Conservation (phyloP, 495 filamentous ascomycete genomes). For the Podospora australis region DNA sequence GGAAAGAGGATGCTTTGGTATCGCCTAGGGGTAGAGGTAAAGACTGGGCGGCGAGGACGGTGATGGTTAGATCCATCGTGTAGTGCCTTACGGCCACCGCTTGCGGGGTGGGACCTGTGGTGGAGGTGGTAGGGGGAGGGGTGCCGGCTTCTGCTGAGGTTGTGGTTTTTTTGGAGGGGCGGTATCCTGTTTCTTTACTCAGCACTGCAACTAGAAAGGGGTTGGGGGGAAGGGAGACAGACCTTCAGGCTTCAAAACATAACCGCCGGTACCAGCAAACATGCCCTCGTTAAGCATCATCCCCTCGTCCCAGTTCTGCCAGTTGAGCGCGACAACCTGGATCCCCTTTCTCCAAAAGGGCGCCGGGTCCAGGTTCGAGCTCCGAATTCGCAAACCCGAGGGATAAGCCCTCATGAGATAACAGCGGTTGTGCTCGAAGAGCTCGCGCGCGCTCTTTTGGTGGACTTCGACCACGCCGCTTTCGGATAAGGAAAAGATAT, state of each 20-base stretch:
- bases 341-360: slow-evolving; percentile 84
- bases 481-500: slow-evolving; percentile 85
- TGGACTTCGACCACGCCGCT: slow-evolving; percentile 66
- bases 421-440: slow-evolving; percentile 77
- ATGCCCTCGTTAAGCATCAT: slow-evolving; percentile 96
- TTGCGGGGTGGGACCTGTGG: slow-evolving; percentile 13
- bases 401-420: slow-evolving; percentile 89
- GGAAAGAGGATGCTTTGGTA: slow-evolving; percentile 52
- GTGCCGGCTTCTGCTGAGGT: background rate
- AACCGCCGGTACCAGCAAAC: slow-evolving; percentile 76
- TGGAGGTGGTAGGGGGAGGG: background rate
- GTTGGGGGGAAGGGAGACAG: background rate
- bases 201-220: background rate
- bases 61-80: slow-evolving; percentile 47
- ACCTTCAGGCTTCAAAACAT: slow-evolving; percentile 75
- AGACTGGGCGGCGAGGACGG: slow-evolving; percentile 50
- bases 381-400: slow-evolving; percentile 70
- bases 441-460: slow-evolving; percentile 46
- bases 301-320: slow-evolving; percentile 83
- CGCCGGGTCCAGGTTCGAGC: slow-evolving; percentile 78
- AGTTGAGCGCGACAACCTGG: slow-evolving; percentile 90
- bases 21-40: slow-evolving; percentile 50
- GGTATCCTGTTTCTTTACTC: slow-evolving; percentile 5
- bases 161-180: background rate
- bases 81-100: slow-evolving; percentile 34